These are phyloP conservation scores for Zangia roseola DNA, from an alignment of 768 basidiomycete genomes.

Conservation along the genomic window DNA sequence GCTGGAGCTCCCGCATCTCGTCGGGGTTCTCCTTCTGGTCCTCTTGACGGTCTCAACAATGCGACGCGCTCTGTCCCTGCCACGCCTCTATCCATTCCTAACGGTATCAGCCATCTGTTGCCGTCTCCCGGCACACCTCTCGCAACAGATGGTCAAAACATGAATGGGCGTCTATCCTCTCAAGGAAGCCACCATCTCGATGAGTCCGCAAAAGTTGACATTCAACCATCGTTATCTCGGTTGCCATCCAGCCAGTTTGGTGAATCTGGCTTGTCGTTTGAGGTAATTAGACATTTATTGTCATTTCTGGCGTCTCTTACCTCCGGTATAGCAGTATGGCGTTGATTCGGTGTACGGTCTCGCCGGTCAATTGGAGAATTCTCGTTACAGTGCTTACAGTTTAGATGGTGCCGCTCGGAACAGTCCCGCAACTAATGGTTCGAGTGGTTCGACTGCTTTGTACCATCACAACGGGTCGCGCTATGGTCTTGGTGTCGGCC, in stretches of 20 bases:
- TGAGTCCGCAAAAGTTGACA: conserved; percentile 52
- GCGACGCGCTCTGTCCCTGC: conserved; percentile 81
- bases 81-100: conserved; percentile 63
- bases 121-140: conserved; percentile 67
- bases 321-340: conserved; percentile 46
- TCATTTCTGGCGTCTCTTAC: conserved; percentile 8
- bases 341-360: conserved; percentile 53
- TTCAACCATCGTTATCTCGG: conserved; percentile 74
- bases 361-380: conserved; percentile 48
- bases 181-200: conserved; percentile 43
- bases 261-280: conserved; percentile 50
- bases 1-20: conserved; percentile 53
- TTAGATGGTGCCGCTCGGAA: conserved; percentile 49
- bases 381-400: conserved; percentile 57
- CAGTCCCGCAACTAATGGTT: conserved; percentile 33
- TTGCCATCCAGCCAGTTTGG: conserved; percentile 61
- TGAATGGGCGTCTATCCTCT: conserved; percentile 64
- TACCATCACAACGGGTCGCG: conserved; percentile 78
- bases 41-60: conserved; percentile 57
- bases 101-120: conserved; percentile 47
- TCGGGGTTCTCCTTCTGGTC: conserved; percentile 69
- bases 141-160: conserved; percentile 54
- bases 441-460: conserved; percentile 68
- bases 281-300: conserved; percentile 40
- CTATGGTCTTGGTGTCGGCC: conserved; percentile 67